phyloP scores from a whole-genome alignment of 2,329 filamentous ascomycete species.

The Penicillium sp. region DNA sequence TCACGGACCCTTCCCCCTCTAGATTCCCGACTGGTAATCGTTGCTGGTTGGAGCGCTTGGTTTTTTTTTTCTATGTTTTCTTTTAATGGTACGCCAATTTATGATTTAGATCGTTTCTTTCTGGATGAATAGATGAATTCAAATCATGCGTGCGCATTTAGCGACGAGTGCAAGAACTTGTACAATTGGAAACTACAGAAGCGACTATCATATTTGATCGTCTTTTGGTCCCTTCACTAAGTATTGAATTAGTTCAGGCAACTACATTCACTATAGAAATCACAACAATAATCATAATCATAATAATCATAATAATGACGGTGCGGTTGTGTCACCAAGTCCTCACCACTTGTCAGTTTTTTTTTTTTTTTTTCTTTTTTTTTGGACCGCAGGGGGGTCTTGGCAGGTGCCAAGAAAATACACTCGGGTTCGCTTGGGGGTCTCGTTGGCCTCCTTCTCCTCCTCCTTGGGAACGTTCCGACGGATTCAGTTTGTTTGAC shows the following conservation, averaged over 20 bases:
- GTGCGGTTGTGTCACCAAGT: neutral
- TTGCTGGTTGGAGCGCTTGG: constrained; percentile 23
- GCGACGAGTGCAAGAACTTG: neutral
- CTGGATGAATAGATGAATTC: constrained; percentile 33
- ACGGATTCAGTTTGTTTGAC: neutral
- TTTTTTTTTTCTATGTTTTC: constrained; percentile 17
- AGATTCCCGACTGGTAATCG: constrained; percentile 23
- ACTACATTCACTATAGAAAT: too few relatives aligned
- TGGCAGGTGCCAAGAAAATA: constrained; percentile 4
- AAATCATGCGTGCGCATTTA: constrained; percentile 3
- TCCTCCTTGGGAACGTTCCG: neutral
- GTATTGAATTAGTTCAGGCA: too few relatives aligned
- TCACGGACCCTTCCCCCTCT: constrained; percentile 22
- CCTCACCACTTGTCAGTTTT: neutral
- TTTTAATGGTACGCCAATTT: constrained; percentile 30
- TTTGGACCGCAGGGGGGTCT: neutral
- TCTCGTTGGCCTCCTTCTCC: neutral
- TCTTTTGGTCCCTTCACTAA: neutral
- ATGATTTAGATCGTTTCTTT: constrained; percentile 32
- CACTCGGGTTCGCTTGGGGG: neutral
- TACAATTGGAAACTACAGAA: neutral
- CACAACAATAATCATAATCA: too few relatives aligned
- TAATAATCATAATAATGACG: too few relatives aligned
- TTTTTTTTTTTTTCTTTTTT: too few relatives aligned
- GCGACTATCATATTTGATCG: neutral